These are phyloP conservation scores for Grigorovia yakushimaensis DNA, from an alignment of 805 yeast genomes.

Conservation along the genomic window DNA sequence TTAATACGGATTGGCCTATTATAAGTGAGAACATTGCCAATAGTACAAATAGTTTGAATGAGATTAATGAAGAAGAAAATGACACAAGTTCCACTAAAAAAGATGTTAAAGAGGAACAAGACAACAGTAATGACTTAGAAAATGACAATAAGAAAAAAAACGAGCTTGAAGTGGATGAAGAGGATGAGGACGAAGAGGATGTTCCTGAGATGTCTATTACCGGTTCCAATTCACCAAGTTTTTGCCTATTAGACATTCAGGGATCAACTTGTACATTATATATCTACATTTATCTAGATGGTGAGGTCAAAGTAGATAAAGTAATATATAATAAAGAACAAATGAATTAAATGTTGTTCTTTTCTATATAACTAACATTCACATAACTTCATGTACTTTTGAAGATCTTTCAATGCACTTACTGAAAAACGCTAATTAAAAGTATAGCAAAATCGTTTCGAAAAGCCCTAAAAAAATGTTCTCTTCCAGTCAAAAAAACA, in stretches of 20 bases:
- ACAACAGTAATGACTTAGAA: constrained; percentile 2
- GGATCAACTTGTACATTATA: constrained; percentile 69
- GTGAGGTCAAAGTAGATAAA: constrained; percentile 86
- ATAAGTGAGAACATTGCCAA: constrained; percentile 19
- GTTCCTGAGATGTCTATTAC: constrained; percentile 17
- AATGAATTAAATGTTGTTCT: not conserved
- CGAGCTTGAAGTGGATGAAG: constrained; percentile 1
- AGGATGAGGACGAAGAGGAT: constrained; percentile 5
- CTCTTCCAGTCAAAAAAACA: not conserved
- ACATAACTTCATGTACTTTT: not conserved
- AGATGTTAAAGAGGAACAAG: constrained; percentile 2
- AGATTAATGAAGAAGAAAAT: constrained; percentile 2
- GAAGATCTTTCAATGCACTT: not conserved
- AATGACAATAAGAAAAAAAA: constrained; percentile 2
- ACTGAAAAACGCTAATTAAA: not conserved
- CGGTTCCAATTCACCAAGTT: constrained; percentile 59
- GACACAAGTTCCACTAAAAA: constrained; percentile 1
- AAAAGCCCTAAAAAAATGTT: not conserved
- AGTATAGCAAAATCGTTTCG: not conserved
- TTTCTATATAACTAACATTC: not conserved
- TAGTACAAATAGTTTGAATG: constrained; percentile 6
- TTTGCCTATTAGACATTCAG: constrained; percentile 81
- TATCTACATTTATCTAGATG: constrained; percentile 71
- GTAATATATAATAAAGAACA: constrained; percentile 50
- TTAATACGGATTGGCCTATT: constrained; percentile 50